phyloP scores from a whole-genome alignment of 768 basidiomycete species.

The Pulveroboletus sp. region DNA sequence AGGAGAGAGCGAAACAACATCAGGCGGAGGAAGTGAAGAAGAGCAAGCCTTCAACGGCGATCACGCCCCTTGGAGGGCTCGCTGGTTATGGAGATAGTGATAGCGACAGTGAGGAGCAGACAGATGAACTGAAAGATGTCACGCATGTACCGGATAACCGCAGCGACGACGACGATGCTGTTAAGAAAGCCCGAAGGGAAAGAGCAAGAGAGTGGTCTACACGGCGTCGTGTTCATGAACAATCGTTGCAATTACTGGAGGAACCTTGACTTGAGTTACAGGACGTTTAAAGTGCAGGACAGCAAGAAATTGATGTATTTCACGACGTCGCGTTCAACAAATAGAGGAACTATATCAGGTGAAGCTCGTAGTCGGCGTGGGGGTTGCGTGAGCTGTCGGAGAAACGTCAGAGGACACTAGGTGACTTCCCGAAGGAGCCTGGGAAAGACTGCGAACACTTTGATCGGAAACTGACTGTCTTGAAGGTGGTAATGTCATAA shows the following conservation, averaged over 20 bases:
- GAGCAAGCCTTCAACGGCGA: conserved; percentile 2
- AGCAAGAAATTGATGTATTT: neutral
- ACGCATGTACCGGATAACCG: neutral
- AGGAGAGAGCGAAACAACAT: conserved; percentile 40
- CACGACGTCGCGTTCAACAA: too few species aligned
- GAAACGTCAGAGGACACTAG: too few species aligned
- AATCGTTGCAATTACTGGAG: conserved; percentile 9
- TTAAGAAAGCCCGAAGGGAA: conserved; percentile 45
- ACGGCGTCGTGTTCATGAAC: conserved; percentile 40
- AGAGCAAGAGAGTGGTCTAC: conserved; percentile 58
- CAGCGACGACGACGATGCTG: conserved; percentile 19
- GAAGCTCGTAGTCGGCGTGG: too few species aligned
- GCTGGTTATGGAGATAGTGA: conserved; percentile 59
- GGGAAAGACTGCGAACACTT: conserved; percentile 1
- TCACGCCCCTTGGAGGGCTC: conserved; percentile 45
- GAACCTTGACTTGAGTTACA: neutral
- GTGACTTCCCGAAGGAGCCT: neutral
- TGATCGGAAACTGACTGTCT: neutral
- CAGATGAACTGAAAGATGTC: neutral
- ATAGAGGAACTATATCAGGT: too few species aligned
- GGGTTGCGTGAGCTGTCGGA: too few species aligned
- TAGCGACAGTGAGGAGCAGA: conserved; percentile 34
- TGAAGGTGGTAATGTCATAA: too few species aligned
- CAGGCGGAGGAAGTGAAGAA: conserved; percentile 24
- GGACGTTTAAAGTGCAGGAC: too few species aligned